phyloP scores from a whole-genome alignment of 2,329 filamentous ascomycete genomes.

The Stemphylium vesicarium region DNA sequence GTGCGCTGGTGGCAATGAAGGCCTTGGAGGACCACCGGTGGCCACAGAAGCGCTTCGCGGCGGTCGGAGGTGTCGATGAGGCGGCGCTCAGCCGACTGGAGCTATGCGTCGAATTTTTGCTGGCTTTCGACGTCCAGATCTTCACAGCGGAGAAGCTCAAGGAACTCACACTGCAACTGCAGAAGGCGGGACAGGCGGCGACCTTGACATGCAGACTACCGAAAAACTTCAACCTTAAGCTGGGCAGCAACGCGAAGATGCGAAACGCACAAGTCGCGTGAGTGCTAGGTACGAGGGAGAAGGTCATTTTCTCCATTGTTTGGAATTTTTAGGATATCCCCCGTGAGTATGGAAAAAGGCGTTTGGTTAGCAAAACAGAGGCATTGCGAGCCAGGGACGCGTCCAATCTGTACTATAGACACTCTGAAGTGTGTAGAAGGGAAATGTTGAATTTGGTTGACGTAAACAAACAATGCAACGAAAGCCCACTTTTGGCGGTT shows the following conservation, averaged over 20 bases:
- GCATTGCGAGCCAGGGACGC: constrained; percentile 11
- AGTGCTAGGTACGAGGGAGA: background rate
- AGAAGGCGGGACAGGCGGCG: constrained; percentile 49
- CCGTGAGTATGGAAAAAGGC: constrained; percentile 29
- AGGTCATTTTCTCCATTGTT: constrained; percentile 17
- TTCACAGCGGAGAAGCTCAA: constrained; percentile 44
- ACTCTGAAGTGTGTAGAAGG: constrained; percentile 9
- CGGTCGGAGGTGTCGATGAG: constrained; percentile 86
- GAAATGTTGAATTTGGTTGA: constrained; percentile 6
- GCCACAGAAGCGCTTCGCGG: constrained; percentile 80
- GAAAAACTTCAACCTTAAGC: constrained; percentile 40
- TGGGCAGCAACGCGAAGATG: constrained; percentile 35
- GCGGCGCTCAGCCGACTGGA: constrained; percentile 82
- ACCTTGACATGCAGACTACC: constrained; percentile 44
- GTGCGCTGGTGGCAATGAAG: constrained; percentile 88
- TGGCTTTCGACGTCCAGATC: constrained; percentile 51
- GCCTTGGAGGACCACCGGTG: constrained; percentile 92
- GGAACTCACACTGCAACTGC: constrained; percentile 43
- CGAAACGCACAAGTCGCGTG: constrained; percentile 27
- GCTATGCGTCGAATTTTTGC: constrained; percentile 67
- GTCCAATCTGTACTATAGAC: constrained; percentile 13
- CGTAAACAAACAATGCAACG: constrained; percentile 1
- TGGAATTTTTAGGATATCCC: constrained; percentile 31
- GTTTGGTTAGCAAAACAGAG: constrained; percentile 26
- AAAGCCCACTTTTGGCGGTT: constrained; percentile 11